Conservation (phyloP, 306 rosid species). For the Gynostemma pentaphyllum region DNA sequence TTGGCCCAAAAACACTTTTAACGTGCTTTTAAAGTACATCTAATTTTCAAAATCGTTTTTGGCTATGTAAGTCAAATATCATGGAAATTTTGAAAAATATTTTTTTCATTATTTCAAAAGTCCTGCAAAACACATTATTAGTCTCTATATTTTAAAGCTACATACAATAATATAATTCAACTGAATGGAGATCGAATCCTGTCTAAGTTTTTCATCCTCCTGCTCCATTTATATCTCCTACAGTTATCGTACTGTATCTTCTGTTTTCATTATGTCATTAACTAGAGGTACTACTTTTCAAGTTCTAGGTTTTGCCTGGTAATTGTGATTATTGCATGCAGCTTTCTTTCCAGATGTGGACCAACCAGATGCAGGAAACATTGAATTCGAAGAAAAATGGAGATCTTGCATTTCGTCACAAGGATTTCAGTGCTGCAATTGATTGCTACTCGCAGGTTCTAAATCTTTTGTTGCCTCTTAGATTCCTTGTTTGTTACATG, state of each 20-base stretch:
- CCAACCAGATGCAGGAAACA: constrained; percentile 95
- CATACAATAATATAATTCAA: background rate
- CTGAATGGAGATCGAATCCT: background rate
- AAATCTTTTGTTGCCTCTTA: background rate
- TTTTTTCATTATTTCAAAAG: too few species aligned
- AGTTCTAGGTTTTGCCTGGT: background rate
- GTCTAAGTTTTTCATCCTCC: background rate
- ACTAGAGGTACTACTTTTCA: background rate
- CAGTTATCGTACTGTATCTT: background rate
- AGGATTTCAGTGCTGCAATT: constrained; percentile 58
- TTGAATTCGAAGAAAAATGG: constrained; percentile 86
- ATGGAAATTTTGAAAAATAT: too few species aligned
- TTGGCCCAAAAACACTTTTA: too few species aligned
- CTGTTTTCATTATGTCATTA: background rate
- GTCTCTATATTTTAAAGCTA: background rate
- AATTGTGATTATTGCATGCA: constrained; percentile 19
- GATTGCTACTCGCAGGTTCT: constrained; percentile 69
- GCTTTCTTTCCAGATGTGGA: constrained; percentile 99
- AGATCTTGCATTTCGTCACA: constrained; percentile 73
- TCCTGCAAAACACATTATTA: too few species aligned
- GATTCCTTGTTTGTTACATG: background rate
- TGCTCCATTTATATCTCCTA: background rate
- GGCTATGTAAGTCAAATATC: too few species aligned
- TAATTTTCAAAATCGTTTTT: too few species aligned
- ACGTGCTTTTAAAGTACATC: too few species aligned